Conservation (phyloP, 257 asterid genomes). For the Pogostemon cablin region DNA sequence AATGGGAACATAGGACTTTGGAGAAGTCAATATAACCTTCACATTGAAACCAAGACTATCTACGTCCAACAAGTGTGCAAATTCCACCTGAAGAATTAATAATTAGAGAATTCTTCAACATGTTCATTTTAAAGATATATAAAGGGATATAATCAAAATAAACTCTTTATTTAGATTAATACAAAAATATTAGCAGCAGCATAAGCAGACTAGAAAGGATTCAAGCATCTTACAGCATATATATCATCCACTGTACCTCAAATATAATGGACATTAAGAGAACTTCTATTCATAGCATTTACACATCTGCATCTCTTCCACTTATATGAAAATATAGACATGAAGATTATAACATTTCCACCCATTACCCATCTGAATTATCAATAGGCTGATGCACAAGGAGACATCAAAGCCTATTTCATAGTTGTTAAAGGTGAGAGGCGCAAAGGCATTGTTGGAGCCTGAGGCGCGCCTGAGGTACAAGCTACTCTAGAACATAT, state of each 20-base stretch:
- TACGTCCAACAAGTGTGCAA: slow-evolving; percentile 67
- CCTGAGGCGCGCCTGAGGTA: no score
- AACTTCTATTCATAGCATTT: slow-evolving; percentile 2
- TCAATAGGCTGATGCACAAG: slow-evolving; percentile 4
- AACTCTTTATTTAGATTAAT: background rate
- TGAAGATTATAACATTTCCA: background rate
- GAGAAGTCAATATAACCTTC: slow-evolving; percentile 52
- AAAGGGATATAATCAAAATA: background rate
- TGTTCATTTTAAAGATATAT: background rate
- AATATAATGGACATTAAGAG: background rate
- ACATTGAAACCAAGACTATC: slow-evolving; percentile 88
- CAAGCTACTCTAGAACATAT: no score
- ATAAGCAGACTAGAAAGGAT: background rate
- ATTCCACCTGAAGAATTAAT: slow-evolving; percentile 61
- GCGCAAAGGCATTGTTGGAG: no score
- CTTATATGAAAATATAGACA: background rate
- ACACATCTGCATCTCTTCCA: slow-evolving; percentile 8
- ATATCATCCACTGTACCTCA: background rate
- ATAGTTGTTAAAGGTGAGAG: no score
- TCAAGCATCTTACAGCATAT: background rate
- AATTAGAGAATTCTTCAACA: slow-evolving; percentile 6
- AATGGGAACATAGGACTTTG: slow-evolving; percentile 1
- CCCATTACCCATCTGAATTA: background rate
- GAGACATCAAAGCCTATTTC: background rate
- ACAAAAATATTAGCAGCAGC: background rate